Conservation (phyloP, 2,329 filamentous ascomycete genomes). For the Beauveria medogensis region DNA sequence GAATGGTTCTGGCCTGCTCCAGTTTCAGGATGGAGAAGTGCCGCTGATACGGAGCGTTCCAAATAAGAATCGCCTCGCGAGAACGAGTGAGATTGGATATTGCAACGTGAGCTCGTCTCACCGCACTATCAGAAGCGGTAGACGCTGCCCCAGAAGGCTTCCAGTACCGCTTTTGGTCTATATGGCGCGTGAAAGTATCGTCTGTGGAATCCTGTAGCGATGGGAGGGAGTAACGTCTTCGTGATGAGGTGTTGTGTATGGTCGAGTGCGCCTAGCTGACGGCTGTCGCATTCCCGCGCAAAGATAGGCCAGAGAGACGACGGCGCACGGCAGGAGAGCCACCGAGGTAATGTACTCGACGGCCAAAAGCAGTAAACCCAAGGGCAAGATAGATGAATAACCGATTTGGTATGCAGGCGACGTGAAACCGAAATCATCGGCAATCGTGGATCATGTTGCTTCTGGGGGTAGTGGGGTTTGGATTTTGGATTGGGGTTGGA, state of each 20-base stretch:
- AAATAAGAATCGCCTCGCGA: neutral
- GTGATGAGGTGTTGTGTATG: neutral
- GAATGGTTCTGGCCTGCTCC: neutral
- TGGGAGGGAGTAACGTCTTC: neutral
- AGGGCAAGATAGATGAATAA: neutral
- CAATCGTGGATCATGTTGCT: neutral
- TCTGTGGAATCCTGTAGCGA: neutral
- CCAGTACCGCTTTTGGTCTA: neutral
- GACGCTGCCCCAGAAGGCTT: neutral
- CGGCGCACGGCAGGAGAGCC: neutral
- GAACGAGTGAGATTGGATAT: neutral
- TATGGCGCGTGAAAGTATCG: neutral
- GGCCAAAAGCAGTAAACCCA: neutral
- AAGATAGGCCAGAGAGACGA: neutral
- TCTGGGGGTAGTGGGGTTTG: conserved; percentile 2
- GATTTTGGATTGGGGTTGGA: neutral
- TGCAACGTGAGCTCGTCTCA: neutral
- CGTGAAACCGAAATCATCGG: neutral
- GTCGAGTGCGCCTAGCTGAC: neutral
- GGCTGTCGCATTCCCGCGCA: neutral
- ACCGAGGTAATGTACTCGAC: neutral
- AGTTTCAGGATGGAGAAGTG: neutral
- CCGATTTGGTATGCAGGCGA: neutral
- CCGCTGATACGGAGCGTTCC: neutral
- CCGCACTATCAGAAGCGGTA: neutral